A percentile compares a stretch with the other conserved stretches of the same genome.
Evolutionary conservation across 2,329 filamentous ascomycete genomes (phyloP).

Genomic region (Periconia sp.): DNA sequence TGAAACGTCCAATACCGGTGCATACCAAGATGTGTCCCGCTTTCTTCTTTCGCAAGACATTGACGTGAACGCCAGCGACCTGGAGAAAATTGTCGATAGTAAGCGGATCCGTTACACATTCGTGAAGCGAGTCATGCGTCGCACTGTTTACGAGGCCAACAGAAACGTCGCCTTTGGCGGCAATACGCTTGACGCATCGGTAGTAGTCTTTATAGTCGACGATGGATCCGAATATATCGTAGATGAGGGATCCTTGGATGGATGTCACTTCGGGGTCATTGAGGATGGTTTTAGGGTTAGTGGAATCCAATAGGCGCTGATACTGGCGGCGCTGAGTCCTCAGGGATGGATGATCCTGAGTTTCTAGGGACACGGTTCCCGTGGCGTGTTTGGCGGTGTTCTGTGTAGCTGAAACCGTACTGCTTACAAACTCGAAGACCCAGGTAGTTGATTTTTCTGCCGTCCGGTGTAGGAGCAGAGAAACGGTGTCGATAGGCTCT

Average conservation of each 20-base stretch:
- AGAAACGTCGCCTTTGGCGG: neutral
- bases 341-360: neutral
- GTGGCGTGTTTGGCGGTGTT: neutral
- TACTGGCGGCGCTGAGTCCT: neutral
- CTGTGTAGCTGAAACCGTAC: neutral
- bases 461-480: neutral
- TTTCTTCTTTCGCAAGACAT: too few relatives aligned
- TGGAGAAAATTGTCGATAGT: neutral
- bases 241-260: neutral
- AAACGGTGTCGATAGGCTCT: too few relatives aligned
- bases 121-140: neutral
- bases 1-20: too few relatives aligned
- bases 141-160: neutral
- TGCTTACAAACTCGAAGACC: neutral
- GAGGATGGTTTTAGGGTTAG: neutral
- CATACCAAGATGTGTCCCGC: too few relatives aligned
- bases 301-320: neutral
- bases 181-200: neutral
- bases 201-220: neutral
- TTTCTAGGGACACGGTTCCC: neutral
- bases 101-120: neutral
- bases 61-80: neutral
- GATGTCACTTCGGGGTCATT: neutral
- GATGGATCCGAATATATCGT: neutral
- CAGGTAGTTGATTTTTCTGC: neutral